Base-by-base conservation (phyloP, 78 protist species). In the Diacronema lutheri region DNA sequence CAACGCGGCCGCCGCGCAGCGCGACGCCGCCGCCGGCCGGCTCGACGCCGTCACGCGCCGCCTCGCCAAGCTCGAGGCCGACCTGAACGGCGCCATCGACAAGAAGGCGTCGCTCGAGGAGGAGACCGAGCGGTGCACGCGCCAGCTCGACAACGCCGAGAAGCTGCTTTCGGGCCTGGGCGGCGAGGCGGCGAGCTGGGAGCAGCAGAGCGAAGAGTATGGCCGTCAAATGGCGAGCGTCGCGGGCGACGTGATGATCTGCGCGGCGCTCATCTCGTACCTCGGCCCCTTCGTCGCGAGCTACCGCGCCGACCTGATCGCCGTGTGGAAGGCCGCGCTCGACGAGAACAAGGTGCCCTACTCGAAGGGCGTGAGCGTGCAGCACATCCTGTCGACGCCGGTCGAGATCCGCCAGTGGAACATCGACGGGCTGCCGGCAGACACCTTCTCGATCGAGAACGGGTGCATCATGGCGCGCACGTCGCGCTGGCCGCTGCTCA, bases 121-220 rank as follows among this genome's bases (percentile, higher is more conserved):
- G 21, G 10, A 89, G 44, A 89, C 56, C 46, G 81, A 41, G 57
- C 72, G 73, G 61, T 41, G 77, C 71, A 23, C 6, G 58, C 3
- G 23, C 7, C 88, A 91, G 79, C 78, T 93, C 37, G 81, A 25
- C 46, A 83, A 95, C 23, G 97, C 97, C 10, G 31, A 85, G 61
- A 72, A 88, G 83, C 84, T 92, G 46, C 82, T 82, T 25, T 6
- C 0, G 1, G 92, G 92, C 9, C 66, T 85, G 68, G 86, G 86
- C 69, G 86, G 90, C 61, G 92, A 89, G 89, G 55, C 64, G 62
- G 35, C 4, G 40, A 5, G 73, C 20, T 89, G 92, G 90, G 74
- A 69, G 65, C 65, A 38, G 38, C 55, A 20, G 26, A 65, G 7
- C 65, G 38, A 11, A 0, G 65, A 11, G 68, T 33, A 37, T 25